phyloP scores from a whole-genome alignment of 768 basidiomycete species.

The Rhizopogon salebrosus region DNA sequence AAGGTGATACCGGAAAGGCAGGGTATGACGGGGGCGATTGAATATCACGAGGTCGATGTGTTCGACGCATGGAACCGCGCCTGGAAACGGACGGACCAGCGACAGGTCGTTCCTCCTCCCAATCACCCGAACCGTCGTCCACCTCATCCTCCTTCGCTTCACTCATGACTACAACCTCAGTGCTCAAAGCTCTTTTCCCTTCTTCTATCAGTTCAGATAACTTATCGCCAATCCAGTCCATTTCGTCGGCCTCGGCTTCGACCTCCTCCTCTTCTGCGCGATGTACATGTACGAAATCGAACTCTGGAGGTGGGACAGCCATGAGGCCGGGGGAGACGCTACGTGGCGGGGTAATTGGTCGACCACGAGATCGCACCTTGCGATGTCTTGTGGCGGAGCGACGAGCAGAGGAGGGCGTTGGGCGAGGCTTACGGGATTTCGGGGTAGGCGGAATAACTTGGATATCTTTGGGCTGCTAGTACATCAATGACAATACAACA shows the following conservation, averaged over 20 bases:
- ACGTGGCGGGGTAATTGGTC: slow-evolving; percentile 21
- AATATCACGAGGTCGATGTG: slow-evolving; percentile 18
- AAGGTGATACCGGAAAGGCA: slow-evolving; percentile 20
- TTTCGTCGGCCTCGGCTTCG: slow-evolving; percentile 44
- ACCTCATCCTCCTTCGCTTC: slow-evolving; percentile 70
- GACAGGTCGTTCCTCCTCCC: slow-evolving; percentile 61
- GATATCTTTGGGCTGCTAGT: slow-evolving; percentile 22
- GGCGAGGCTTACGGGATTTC: slow-evolving; percentile 34
- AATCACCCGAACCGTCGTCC: slow-evolving; percentile 69
- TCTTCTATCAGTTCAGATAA: slow-evolving; percentile 69
- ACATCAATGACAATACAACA: neutral
- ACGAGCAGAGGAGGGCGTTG: slow-evolving; percentile 22
- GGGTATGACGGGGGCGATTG: slow-evolving; percentile 25
- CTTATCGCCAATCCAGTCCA: slow-evolving; percentile 80
- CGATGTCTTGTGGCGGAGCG: slow-evolving; percentile 34
- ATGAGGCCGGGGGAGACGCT: slow-evolving; percentile 22
- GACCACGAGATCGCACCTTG: slow-evolving; percentile 23
- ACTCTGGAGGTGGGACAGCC: slow-evolving; percentile 34
- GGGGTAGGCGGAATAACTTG: slow-evolving; percentile 34
- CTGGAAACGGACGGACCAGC: slow-evolving; percentile 19
- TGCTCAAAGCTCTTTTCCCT: slow-evolving; percentile 69
- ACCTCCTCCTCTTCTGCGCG: slow-evolving; percentile 33
- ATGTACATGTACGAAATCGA: slow-evolving; percentile 31
- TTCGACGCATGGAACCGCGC: slow-evolving; percentile 19
- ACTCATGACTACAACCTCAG: slow-evolving; percentile 76